Base-by-base conservation (phyloP, 176 grass and related monocot genomes). In the Cenchrus purpureus region DNA sequence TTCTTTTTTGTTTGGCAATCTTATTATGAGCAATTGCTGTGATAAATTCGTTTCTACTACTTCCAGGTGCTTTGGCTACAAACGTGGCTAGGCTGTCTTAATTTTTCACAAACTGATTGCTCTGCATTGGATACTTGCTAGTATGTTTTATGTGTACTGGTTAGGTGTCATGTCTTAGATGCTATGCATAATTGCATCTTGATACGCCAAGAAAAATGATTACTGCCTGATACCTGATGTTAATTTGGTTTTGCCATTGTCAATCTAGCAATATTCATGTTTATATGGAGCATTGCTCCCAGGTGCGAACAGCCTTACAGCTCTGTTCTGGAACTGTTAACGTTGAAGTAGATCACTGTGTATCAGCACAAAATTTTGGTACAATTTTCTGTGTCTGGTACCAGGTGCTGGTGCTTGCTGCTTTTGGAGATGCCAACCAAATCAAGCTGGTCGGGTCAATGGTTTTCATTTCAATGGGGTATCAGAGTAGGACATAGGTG, bases 91-190 rank as follows among this genome's bases (percentile, higher is more conserved):
- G 43, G 8, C 59, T 64, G 20, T 46, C 46, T 25, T 28, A 44
- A 12, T 44, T 42, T 29, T 63, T 20, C 17, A 6, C 2, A 6
- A n/a, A 42, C 60, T 28, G 45, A 17, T 51, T 64, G 45, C 28
- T 65, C 77, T 65, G 44, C 77, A 65, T 79, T 79, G 57, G 14
- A 62, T 46, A 53, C 45, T 20, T 53, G 59, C 55, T 20, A 32
- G 31, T 32, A 55, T 55, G 57, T 60, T 60, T 60, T 60, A 25
- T 60, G 56, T 52, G 44, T 12, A 8, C 2, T 79, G 48, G 22
- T 79, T 65, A 66, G 61, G 77, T 52, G 45, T 2, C 46, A 66
- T 60, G 20, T 60, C 20, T 56, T 60, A 60, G 58, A 60, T 60
- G 58, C 20, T 60, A 10, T 60, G 20, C 58, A 60, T 22, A 22